Conservation (phyloP, 495 filamentous ascomycete genomes). For the Copromyces sp. region DNA sequence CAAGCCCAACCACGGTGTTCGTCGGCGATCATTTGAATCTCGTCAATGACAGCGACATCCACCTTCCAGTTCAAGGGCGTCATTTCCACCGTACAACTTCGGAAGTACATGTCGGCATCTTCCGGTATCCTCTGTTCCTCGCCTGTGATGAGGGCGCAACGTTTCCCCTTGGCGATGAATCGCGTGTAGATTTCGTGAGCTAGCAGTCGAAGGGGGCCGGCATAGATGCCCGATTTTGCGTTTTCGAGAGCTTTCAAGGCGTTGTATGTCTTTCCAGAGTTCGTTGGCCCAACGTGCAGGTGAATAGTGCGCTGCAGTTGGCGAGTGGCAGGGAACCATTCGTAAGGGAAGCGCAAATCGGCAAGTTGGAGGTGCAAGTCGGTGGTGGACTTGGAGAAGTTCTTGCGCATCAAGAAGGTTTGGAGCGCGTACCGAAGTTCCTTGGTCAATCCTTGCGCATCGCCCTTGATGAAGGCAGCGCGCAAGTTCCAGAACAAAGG, state of each 20-base stretch:
- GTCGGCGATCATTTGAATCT: constrained; percentile 95
- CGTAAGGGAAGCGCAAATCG: constrained; percentile 73
- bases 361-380: constrained; percentile 54
- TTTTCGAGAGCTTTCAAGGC: constrained; percentile 79
- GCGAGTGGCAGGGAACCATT: constrained; percentile 84
- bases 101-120: constrained; percentile 41
- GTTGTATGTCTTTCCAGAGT: constrained; percentile 96
- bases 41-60: constrained; percentile 93
- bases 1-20: constrained; percentile 82
- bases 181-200: constrained; percentile 88
- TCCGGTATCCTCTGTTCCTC: constrained; percentile 64
- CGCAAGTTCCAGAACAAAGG: constrained; percentile 45
- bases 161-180: constrained; percentile 61
- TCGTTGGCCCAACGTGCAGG: constrained; percentile 94
- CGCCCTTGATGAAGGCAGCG: constrained; percentile 43
- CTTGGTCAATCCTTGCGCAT: constrained; percentile 35
- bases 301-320: constrained; percentile 71
- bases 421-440: constrained; percentile 56
- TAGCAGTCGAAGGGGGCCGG: constrained; percentile 80
- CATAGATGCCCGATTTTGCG: constrained; percentile 71
- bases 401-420: constrained; percentile 33
- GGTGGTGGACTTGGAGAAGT: constrained; percentile 22
- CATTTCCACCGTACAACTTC: constrained; percentile 96
- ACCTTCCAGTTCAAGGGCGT: constrained; percentile 56
- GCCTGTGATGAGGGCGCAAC: constrained; percentile 77